These are phyloP conservation scores for Ustilago loliicola DNA, from an alignment of 1,284 basidiomycete genomes.

Conservation along the genomic window DNA sequence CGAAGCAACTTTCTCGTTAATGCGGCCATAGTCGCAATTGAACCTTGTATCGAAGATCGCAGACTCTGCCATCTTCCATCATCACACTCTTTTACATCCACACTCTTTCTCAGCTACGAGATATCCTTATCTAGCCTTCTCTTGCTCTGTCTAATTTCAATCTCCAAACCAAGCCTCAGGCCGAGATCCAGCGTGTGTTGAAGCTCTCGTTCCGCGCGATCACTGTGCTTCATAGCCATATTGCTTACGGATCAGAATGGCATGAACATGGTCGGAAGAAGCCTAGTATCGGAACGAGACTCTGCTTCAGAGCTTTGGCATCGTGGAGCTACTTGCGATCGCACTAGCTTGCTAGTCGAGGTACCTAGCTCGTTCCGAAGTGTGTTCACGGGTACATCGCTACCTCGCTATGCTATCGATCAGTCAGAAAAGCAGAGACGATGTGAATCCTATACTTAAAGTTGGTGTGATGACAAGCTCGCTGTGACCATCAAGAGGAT, in stretches of 20 bases:
- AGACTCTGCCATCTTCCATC: not conserved
- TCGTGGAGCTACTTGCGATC: not conserved
- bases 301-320: not conserved
- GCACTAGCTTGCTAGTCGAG: not conserved
- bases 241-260: too few relatives aligned
- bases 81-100: slow-evolving; percentile 1
- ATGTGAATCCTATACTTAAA: too few relatives aligned
- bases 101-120: slow-evolving; percentile 5
- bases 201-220: not conserved
- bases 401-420: not conserved
- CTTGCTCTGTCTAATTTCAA: not conserved
- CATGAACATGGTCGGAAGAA: not conserved
- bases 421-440: not conserved
- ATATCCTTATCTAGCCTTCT: not conserved
- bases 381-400: not conserved
- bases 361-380: not conserved
- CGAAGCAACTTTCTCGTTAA: not conserved
- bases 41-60: not conserved
- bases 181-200: not conserved
- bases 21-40: not conserved
- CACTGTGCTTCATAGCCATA: too few relatives aligned
- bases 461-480: not conserved
- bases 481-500: not conserved
- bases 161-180: not conserved
- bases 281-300: too few relatives aligned